Conservation (phyloP, 306 rosid species). For the Rosa persica region DNA sequence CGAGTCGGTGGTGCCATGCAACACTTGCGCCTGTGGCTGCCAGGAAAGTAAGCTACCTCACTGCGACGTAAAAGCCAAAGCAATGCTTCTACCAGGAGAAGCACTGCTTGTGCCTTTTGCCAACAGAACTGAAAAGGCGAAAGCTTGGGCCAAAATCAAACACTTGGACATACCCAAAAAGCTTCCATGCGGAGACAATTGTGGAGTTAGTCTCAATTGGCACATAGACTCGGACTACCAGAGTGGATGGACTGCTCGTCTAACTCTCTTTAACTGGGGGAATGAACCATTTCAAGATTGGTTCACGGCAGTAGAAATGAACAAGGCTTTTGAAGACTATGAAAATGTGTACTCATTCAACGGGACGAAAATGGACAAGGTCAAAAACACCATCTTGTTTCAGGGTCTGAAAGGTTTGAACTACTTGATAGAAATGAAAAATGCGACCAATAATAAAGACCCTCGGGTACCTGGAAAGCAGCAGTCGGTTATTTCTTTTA, state of each 20-base stretch:
- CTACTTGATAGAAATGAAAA: conserved; percentile 53
- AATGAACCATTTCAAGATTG: conserved; percentile 52
- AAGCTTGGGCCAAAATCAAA: conserved; percentile 73
- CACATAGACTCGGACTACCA: conserved; percentile 59
- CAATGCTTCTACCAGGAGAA: conserved; percentile 58
- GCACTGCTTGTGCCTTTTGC: conserved; percentile 73
- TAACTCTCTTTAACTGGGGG: conserved; percentile 81
- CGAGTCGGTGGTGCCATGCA: conserved; percentile 73
- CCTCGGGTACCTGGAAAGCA: conserved; percentile 85
- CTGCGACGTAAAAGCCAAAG: conserved; percentile 39
- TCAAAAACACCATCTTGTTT: conserved; percentile 50
- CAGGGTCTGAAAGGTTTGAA: conserved; percentile 63
- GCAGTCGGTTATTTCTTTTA: conserved; percentile 69
- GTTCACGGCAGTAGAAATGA: conserved; percentile 61
- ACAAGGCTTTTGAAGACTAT: conserved; percentile 42
- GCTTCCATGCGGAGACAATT: conserved; percentile 73
- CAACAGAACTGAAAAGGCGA: conserved; percentile 54
- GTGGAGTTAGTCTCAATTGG: conserved; percentile 86
- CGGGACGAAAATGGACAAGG: conserved; percentile 52
- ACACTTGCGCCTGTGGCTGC: conserved; percentile 89
- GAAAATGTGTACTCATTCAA: conserved; percentile 73
- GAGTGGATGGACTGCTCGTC: conserved; percentile 80
- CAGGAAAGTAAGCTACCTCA: conserved; percentile 5
- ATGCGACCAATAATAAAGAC: conserved; percentile 36
- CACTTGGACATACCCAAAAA: conserved; percentile 35